Evolutionary conservation across 441 rosid genomes (phyloP), one percentile per base, ranked within the genome.

Genomic region (Mallotus repandus): DNA sequence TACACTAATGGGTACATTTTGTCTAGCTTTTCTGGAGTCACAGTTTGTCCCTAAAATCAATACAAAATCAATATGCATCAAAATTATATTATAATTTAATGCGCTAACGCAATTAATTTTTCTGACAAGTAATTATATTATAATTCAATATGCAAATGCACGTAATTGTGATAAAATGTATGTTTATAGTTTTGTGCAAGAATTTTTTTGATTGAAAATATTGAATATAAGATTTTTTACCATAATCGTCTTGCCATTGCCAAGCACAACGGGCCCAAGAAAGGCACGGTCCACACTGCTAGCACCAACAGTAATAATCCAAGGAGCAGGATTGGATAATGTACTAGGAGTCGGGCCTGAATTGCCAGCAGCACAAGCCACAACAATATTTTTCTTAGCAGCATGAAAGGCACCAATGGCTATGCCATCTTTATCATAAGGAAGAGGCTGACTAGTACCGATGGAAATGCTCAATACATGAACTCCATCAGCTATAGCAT

Each of bases 231-330:
- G 61, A 69, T 68, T 63, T 61, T 25, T 76, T 84, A 87, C 98
- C 82, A 77, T 69, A 19, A 92, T 14, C 54, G 66, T 50, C 73
- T 65, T 60, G 62, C 94, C 96, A 72, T 86, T 90, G 52, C 97
- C 95, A 9, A 94, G 87, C 72, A 74, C 71, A 52, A 89, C 68
- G 41, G 86, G 84, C 0, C 83, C 84, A 0, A 67, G 16, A 54
- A 92, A 88, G 60, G 71, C 70, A 16, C 98, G 90, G 74, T 94
- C 98, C n/a, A 94, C 14, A 69, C 82, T 81, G 78, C 93, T 89
- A 56, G 98, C 97, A 48, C 92, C 87, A 0, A 92, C 97, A 0
- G 98, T 94, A 16, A 89, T 84, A 13, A 90, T 61, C 98, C 98
- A 94, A 4, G 97, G 98, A 5, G 92, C 90, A 0, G 78, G 48